Conservation (phyloP, 306 rosid species). For the Sicyos edulis region DNA sequence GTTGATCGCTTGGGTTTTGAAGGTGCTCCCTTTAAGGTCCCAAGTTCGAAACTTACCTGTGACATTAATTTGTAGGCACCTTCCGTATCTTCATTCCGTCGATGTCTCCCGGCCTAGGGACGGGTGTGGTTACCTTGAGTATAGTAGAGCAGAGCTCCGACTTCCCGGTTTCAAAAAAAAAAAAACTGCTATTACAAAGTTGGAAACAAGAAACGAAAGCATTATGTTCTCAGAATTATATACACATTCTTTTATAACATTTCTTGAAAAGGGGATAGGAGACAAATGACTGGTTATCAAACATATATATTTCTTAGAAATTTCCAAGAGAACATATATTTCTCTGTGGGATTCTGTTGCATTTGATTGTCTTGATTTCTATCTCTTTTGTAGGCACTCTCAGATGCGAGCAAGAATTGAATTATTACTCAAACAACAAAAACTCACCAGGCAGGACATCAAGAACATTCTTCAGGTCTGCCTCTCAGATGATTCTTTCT, state of each 20-base stretch:
- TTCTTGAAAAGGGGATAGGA: background rate
- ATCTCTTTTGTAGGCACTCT: slow-evolving; percentile 46
- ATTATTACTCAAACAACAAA: slow-evolving; percentile 81
- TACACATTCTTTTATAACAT: background rate
- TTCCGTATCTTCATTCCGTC: too few relatives aligned
- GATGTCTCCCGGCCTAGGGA: too few relatives aligned
- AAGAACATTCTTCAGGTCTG: slow-evolving; percentile 78
- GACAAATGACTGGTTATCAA: background rate
- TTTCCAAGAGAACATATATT: background rate
- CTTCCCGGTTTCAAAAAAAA: too few relatives aligned
- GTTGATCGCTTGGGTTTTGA: too few relatives aligned
- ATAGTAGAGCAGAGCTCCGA: too few relatives aligned
- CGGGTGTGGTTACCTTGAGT: too few relatives aligned
- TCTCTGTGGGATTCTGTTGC: slow-evolving; percentile 15
- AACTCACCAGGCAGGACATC: slow-evolving; percentile 59
- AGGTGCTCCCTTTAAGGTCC: too few relatives aligned
- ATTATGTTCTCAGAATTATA: background rate
- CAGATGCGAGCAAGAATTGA: slow-evolving; percentile 89
- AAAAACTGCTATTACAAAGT: background rate
- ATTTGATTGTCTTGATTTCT: slow-evolving; percentile 8
- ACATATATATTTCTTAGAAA: background rate
- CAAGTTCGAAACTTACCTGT: too few relatives aligned
- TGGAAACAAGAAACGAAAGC: slow-evolving; percentile 1
- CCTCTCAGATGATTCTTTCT: background rate
- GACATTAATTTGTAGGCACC: too few relatives aligned